Base-by-base conservation (phyloP, 352 stramenopile genomes). In the Phytophthora fragariae region DNA sequence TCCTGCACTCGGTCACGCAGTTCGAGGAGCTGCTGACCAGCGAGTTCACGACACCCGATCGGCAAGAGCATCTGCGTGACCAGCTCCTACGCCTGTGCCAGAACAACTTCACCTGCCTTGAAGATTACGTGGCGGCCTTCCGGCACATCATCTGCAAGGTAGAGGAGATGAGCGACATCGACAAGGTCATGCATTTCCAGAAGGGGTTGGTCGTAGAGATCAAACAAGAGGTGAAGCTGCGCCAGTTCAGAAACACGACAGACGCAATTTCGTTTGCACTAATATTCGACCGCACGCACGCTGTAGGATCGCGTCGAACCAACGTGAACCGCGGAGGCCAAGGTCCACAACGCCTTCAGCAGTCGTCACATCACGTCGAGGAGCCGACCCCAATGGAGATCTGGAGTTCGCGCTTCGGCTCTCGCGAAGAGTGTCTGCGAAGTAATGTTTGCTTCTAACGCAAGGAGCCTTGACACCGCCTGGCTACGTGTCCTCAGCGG, bases 111-210 rank as follows among this genome's bases (percentile, higher is more conserved):
- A 17, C 19, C 3, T 64, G 65, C 31, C 65, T 72, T 0, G 57
- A 67, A 57, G 63, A 63, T 14, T 62, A 71, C 10, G 55, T 65
- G 0, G 4, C 55, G 1, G 27, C 29, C 3, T 71, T 65, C 10
- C 14, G 37, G 11, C 11, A 21, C 17, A 72, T 72, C 3, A 72
- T 72, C 50, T 60, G 65, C 57, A 65, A 72, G 24, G 21, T 61
- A 4, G 35, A 65, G 29, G 35, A 53, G 33, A 62, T 62, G 37
- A 53, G n/a, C 3, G 21, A 62, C 39, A 62, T 62, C 11, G 57
- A 72, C 50, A 67, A 72, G n/a, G 57, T 58, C 1, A 72, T 72
- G 37, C 49, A 67, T 15, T 72, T 72, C 15, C 49, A 66, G 57
- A 72, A 62, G 39, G 35, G 50, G 2, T 15, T 72, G 49, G 10